A percentile compares a stretch with the other conserved stretches of the same genome.
Evolutionary conservation across 164 flowering plant genomes (phyloP).

Genomic region (Houttuynia cordata): DNA sequence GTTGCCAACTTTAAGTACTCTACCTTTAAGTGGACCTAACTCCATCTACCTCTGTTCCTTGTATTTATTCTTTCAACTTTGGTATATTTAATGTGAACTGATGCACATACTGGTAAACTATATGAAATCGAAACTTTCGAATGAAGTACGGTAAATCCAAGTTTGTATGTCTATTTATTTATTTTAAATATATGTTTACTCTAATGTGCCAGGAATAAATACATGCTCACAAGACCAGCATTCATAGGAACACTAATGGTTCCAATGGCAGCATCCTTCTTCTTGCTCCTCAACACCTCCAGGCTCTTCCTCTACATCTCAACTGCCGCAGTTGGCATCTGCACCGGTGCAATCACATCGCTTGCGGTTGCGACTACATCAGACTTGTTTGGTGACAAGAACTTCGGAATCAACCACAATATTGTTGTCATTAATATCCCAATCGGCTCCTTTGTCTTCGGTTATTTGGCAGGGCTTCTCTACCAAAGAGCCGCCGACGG

Average conservation of each 20-base stretch:
- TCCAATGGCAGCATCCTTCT: constrained; percentile 55
- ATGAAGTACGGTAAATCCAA: not conserved
- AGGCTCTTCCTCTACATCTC: constrained; percentile 35
- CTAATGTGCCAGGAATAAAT: constrained; percentile 29
- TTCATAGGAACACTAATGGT: constrained; percentile 36
- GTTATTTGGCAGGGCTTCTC: constrained; percentile 48
- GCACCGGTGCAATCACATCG: constrained; percentile 72
- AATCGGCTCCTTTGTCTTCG: constrained; percentile 67
- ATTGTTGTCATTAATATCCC: constrained; percentile 75
- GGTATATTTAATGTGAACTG: too few species aligned
- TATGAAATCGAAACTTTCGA: too few species aligned
- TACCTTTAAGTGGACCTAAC: too few species aligned
- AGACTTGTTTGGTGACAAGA: constrained; percentile 65
- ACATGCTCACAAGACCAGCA: constrained; percentile 41
- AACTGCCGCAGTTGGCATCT: constrained; percentile 65
- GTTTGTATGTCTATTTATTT: too few species aligned
- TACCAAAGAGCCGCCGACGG: constrained; percentile 30
- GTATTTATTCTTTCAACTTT: too few species aligned
- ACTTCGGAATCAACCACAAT: constrained; percentile 79
- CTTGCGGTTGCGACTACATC: constrained; percentile 53
- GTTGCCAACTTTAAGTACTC: too few species aligned
- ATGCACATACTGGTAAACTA: too few species aligned
- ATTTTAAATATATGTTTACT: not conserved
- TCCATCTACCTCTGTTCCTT: too few species aligned
- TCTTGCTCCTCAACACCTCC: constrained; percentile 17